Percentiles rank a stretch among this genome's conserved stretches.
phyloP scores from a whole-genome alignment of 108 stramenopile genomes.

The Nitzschia inconspicua region DNA sequence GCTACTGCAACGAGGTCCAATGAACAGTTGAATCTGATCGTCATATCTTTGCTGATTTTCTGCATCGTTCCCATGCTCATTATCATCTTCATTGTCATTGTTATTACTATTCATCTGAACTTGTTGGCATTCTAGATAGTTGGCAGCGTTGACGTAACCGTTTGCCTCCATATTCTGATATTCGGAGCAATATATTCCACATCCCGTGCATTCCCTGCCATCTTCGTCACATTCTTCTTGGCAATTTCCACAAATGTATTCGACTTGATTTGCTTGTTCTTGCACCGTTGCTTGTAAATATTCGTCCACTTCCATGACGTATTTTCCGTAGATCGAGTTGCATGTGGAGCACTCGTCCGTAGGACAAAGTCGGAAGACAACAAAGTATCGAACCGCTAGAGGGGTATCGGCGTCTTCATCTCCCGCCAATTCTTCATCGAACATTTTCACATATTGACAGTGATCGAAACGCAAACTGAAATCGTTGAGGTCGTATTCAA shows the following conservation, averaged over 20 bases:
- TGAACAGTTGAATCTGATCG: conserved; percentile 45
- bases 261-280: conserved; percentile 45
- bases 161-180: conserved; percentile 50
- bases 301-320: conserved; percentile 57
- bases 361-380: conserved; percentile 70
- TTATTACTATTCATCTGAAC: conserved; percentile 32
- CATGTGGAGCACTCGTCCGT: conserved; percentile 39
- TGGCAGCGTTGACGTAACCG: conserved; percentile 69
- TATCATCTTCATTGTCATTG: conserved; percentile 4
- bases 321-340: conserved; percentile 52
- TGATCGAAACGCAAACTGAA: conserved; percentile 74
- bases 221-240: conserved; percentile 50
- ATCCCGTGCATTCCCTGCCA: conserved; percentile 17
- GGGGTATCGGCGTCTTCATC: conserved; percentile 42
- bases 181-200: conserved; percentile 25
- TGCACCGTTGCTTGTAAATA: conserved; percentile 56
- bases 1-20: conserved; percentile 56
- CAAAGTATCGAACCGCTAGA: conserved; percentile 64
- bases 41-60: conserved; percentile 29
- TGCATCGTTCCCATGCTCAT: conserved; percentile 12
- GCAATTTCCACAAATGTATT: conserved; percentile 65
- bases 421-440: conserved; percentile 42
- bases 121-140: conserved; percentile 55
- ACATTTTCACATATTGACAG: conserved; percentile 76
- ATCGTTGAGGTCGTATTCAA: conserved; percentile 34